These are phyloP conservation scores for Corylus americana DNA, from an alignment of 306 rosid genomes.

Conservation along the genomic window DNA sequence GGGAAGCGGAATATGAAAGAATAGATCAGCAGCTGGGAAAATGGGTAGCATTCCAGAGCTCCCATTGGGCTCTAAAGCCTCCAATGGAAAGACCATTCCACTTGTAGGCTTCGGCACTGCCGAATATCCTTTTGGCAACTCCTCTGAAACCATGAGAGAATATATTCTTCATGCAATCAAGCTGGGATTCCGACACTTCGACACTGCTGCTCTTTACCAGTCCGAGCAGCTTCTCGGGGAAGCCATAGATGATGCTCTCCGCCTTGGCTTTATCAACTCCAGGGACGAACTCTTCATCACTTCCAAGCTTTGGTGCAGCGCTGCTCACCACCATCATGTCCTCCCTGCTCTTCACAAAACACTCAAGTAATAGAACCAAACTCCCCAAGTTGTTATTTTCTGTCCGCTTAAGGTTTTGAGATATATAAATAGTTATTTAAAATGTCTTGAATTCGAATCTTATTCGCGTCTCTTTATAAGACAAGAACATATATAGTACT, in stretches of 20 bases:
- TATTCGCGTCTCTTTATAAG: too few relatives aligned
- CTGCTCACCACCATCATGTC: conserved; percentile 29
- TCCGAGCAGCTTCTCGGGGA: conserved; percentile 34
- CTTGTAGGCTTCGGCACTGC: conserved; percentile 36
- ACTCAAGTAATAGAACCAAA: conserved; percentile 12
- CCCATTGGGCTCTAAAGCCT: not conserved
- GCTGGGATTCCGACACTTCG: conserved; percentile 40
- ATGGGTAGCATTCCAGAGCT: not conserved
- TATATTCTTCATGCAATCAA: conserved; percentile 39
- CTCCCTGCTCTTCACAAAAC: conserved; percentile 28
- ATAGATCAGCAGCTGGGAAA: not conserved
- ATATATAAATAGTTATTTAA: too few relatives aligned
- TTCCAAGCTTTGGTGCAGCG: conserved; percentile 33
- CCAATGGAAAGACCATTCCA: conserved; percentile 9
- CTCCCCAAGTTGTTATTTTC: not conserved
- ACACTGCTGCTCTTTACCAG: conserved; percentile 25
- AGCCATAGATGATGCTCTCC: conserved; percentile 32
- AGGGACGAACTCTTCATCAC: conserved; percentile 37
- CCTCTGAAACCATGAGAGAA: not conserved
- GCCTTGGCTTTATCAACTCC: conserved; percentile 28
- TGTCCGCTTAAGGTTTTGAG: too few relatives aligned
- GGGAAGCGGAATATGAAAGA: too few relatives aligned
- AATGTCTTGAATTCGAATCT: too few relatives aligned
- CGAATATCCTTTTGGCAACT: not conserved
- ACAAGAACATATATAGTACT: too few relatives aligned